Conservation (phyloP, 1,284 basidiomycete genomes). For the Trametes hirsuta region DNA sequence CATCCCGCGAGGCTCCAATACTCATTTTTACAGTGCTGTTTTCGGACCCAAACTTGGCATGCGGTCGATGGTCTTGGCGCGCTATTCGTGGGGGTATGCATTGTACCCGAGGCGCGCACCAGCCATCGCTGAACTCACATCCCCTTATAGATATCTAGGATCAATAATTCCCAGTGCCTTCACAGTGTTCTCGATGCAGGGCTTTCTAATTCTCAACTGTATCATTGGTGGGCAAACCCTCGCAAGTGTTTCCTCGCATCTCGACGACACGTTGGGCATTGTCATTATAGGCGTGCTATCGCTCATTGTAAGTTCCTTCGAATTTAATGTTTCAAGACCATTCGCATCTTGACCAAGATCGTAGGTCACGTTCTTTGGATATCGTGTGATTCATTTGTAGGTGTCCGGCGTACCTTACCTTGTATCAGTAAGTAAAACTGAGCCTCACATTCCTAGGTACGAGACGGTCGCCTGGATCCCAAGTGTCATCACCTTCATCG, state of each 20-base stretch:
- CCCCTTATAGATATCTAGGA: slow-evolving; percentile 55
- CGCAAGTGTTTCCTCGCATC: slow-evolving; percentile 57
- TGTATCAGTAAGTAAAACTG: not conserved
- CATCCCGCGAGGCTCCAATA: not conserved
- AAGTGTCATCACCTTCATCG: slow-evolving; percentile 66
- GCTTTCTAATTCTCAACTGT: slow-evolving; percentile 74
- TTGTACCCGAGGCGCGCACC: not conserved
- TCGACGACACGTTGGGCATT: slow-evolving; percentile 69
- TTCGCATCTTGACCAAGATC: not conserved
- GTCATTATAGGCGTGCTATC: slow-evolving; percentile 77
- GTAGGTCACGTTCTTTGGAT: slow-evolving; percentile 61
- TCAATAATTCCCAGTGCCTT: slow-evolving; percentile 64
- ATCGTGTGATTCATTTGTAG: slow-evolving; percentile 63
- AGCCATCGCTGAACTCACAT: not conserved
- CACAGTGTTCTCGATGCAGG: slow-evolving; percentile 68
- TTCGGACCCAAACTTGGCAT: slow-evolving; percentile 67
- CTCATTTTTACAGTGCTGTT: slow-evolving; percentile 45
- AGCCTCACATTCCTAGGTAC: slow-evolving; percentile 36
- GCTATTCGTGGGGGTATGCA: slow-evolving; percentile 56
- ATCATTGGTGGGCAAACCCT: slow-evolving; percentile 80
- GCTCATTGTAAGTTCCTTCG: slow-evolving; percentile 43
- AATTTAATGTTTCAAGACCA: not conserved
- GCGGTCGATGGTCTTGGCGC: slow-evolving; percentile 66
- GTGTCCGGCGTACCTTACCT: not conserved
- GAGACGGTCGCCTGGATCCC: slow-evolving; percentile 73